Evolutionary conservation across 2,329 filamentous ascomycete species (phyloP).

Genomic region (Fusarium sp.): DNA sequence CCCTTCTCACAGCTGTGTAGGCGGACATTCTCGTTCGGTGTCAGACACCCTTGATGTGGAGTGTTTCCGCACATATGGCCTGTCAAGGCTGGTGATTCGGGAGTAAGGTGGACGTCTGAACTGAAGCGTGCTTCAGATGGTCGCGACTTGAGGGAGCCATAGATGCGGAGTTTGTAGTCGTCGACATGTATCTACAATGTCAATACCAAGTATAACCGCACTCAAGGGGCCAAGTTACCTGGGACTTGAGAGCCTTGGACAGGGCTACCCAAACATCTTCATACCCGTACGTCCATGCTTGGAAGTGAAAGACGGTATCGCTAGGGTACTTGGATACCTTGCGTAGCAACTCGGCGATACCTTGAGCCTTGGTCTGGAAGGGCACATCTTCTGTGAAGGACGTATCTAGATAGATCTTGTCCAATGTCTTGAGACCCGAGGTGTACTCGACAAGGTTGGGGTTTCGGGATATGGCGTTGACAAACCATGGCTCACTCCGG

Average conservation of each 20-base stretch:
- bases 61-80: constrained; percentile 82
- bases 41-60: constrained; percentile 77
- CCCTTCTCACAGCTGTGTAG: constrained; percentile 90
- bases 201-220: not conserved
- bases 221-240: constrained; percentile 53
- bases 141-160: constrained; percentile 68
- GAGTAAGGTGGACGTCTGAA: constrained; percentile 55
- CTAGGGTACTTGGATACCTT: constrained; percentile 75
- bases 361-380: constrained; percentile 76
- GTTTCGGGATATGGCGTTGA: constrained; percentile 76
- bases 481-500: constrained; percentile 87
- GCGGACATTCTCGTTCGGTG: constrained; percentile 67
- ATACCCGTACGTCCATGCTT: constrained; percentile 90
- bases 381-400: constrained; percentile 68
- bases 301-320: constrained; percentile 84
- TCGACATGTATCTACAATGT: constrained; percentile 79
- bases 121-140: constrained; percentile 53
- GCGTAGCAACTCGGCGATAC: constrained; percentile 76
- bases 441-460: constrained; percentile 82
- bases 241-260: constrained; percentile 73
- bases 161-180: constrained; percentile 80
- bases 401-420: constrained; percentile 90
- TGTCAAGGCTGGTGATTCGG: constrained; percentile 74
- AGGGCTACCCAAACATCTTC: constrained; percentile 92
- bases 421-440: constrained; percentile 71